Conservation (phyloP, 257 asterid species). For the Ajuga chamaepitys region DNA sequence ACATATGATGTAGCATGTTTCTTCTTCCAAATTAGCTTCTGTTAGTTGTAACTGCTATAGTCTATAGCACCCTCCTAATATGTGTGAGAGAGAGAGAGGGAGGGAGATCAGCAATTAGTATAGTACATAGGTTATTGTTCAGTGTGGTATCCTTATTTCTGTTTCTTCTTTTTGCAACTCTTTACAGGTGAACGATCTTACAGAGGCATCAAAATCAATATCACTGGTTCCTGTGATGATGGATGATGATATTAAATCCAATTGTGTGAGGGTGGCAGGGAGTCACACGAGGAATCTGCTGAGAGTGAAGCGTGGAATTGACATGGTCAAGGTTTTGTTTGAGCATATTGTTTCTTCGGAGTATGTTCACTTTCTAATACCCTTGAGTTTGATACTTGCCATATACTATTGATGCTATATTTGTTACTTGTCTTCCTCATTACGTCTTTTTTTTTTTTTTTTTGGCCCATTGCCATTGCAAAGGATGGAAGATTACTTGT, state of each 20-base stretch:
- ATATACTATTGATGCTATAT: not conserved
- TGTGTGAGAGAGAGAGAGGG: not conserved
- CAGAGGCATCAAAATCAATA: constrained; percentile 65
- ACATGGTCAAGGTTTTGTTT: constrained; percentile 86
- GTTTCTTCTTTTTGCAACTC: constrained; percentile 3
- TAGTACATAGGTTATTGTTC: not conserved
- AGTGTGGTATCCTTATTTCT: not conserved
- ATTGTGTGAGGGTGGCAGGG: constrained; percentile 68
- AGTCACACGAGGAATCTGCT: constrained; percentile 90
- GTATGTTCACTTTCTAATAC: constrained; percentile 36
- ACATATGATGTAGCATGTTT: not conserved
- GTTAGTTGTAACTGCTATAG: not conserved
- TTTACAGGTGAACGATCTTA: constrained; percentile 67
- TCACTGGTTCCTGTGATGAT: constrained; percentile 55
- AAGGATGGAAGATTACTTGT: not conserved
- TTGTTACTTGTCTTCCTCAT: not conserved
- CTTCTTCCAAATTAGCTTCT: not conserved
- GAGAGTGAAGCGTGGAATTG: constrained; percentile 90
- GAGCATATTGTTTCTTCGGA: constrained; percentile 66
- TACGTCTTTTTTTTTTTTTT: not conserved
- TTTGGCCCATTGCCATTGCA: not conserved
- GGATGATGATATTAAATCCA: constrained; percentile 60
- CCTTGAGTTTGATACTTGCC: constrained; percentile 3
- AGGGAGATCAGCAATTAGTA: not conserved
- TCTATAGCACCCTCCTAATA: not conserved